Conservation (phyloP, 768 basidiomycete genomes). For the Boletus speciosus region DNA sequence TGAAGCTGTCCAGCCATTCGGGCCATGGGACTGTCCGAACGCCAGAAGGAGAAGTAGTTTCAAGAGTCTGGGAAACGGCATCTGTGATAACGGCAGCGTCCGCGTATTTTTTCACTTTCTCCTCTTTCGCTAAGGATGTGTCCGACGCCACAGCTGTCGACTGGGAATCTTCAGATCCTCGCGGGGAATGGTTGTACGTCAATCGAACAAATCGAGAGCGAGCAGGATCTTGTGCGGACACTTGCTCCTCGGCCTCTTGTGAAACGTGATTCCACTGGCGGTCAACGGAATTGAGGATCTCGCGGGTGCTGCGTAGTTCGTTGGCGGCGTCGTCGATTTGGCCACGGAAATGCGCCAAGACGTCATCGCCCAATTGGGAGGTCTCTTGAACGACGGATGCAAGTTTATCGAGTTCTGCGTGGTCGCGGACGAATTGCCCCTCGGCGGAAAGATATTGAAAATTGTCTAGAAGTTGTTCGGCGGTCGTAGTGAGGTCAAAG, state of each 20-base stretch:
- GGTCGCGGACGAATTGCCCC: constrained; percentile 35
- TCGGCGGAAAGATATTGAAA: constrained; percentile 50
- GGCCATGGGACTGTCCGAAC: constrained; percentile 35
- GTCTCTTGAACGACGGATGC: constrained; percentile 47
- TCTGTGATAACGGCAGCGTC: constrained; percentile 23
- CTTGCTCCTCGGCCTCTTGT: constrained; percentile 43
- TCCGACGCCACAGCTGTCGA: constrained; percentile 44
- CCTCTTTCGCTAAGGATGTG: constrained; percentile 9
- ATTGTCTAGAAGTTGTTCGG: constrained; percentile 50
- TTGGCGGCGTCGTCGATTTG: constrained; percentile 50
- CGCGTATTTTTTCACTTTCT: constrained; percentile 14
- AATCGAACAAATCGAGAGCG: constrained; percentile 9
- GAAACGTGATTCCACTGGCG: constrained; percentile 43
- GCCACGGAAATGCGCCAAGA: constrained; percentile 50
- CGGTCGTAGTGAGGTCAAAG: constrained; percentile 43
- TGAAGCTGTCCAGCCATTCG: constrained; percentile 39
- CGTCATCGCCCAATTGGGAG: constrained; percentile 40
- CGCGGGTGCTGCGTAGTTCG: constrained; percentile 48
- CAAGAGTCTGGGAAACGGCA: constrained; percentile 10
- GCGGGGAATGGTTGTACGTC: constrained; percentile 37
- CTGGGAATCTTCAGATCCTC: constrained; percentile 69
- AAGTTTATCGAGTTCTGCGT: constrained; percentile 41
- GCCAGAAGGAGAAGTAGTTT: constrained; percentile 23
- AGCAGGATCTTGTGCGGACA: constrained; percentile 16
- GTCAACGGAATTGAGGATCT: constrained; percentile 42